Evolutionary conservation across 2,329 filamentous ascomycete genomes (phyloP), one percentile per base, ranked within the genome.

Genomic region (Exophiala dermatitidis): DNA sequence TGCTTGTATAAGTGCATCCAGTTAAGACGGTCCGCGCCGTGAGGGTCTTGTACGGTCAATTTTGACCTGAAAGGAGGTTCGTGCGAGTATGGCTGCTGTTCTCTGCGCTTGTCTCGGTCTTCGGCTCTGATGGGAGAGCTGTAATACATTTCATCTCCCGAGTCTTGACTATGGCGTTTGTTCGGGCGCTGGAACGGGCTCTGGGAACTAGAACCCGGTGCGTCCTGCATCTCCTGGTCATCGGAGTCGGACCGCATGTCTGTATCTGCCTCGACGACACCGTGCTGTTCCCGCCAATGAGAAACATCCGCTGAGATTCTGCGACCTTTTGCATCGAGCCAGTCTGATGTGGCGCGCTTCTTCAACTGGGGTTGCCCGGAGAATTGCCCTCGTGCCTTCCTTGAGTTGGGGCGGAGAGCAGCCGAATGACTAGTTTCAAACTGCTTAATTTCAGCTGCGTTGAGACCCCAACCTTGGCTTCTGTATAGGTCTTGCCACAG

Each of bases 1-100:
- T 95, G 88, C 60, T 88, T 88, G 72, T 95, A 98, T 1, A 98
- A 76, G 66, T 93, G 88, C 49, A 90, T 86, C 90, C 91, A 98
- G 69, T 94, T 95, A 45, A 97, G 74, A 63, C 82, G 85, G 2
- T 66, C 62, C 2, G 66, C 59, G 6, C 71, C 71, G 42, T 69
- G 66, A 3, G 65, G 59, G 54, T 64, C 60, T 41, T 65, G 62
- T 4, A 66, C 60, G 12, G 70, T 56, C 2, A 74, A 60, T 8
- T 67, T 62, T 1, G 70, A 67, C 45, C 61, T 65, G 4, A 65
- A 48, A 33, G 66, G 60, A 34, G 61, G 63, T 4, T 56, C 46
- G 28, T 37, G 56, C 28, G 32, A 32, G 8, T 46, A 40, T 4
- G 10, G n/a, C 4, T 9, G 12, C 45, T 33, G 46, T 8, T n/a